Percentiles rank a stretch among this genome's conserved stretches.
Evolutionary conservation across 78 protist genomes (phyloP).

Genomic region (Dictyostelium brefeldianum): DNA sequence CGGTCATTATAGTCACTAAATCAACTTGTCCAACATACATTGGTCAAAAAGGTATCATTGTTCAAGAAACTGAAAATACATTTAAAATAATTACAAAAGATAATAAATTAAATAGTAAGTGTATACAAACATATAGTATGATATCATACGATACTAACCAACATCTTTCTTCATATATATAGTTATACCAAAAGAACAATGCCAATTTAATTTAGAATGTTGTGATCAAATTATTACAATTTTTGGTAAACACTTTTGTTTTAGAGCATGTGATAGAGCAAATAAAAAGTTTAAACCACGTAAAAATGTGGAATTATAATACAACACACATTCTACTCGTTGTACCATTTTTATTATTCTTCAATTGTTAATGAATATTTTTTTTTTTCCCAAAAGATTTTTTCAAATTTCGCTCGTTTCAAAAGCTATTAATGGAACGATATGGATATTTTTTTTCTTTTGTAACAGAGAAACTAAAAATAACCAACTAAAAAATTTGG

Average conservation of each 20-base stretch:
- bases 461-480: no score
- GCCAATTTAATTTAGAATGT: conserved; percentile 39
- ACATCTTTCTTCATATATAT: not conserved
- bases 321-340: not conserved
- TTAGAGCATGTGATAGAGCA: conserved; percentile 47
- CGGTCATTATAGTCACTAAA: conserved; percentile 41
- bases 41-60: conserved; percentile 77
- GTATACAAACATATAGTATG: no score
- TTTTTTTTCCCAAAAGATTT: no score
- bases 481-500: no score
- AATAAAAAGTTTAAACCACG: conserved; percentile 64
- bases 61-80: conserved; percentile 82
- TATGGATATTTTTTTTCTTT: no score
- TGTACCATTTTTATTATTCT: not conserved
- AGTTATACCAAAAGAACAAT: conserved; percentile 66
- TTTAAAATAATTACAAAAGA: conserved; percentile 76
- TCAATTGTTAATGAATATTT: no score
- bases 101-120: conserved; percentile 74
- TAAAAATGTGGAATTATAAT: conserved; percentile 39
- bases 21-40: conserved; percentile 59
- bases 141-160: not conserved
- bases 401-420: no score
- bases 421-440: no score
- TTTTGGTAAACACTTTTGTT: conserved; percentile 77
- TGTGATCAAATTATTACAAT: conserved; percentile 8